Base-by-base conservation (phyloP, 306 rosid species). In the Prinsepia uniflora region DNA sequence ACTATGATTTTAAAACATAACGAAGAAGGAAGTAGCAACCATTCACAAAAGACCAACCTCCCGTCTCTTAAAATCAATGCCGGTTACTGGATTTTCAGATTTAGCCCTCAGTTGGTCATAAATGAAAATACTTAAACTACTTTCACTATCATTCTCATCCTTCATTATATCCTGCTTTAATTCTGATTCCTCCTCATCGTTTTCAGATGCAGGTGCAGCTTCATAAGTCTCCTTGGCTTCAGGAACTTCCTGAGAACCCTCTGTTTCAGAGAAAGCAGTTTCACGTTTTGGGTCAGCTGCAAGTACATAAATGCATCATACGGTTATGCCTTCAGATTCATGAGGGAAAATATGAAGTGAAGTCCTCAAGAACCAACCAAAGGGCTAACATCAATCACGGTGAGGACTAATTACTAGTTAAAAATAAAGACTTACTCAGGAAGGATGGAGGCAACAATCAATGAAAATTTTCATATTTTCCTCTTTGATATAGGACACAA, bases 91-190 rank as follows among this genome's bases (percentile, higher is more conserved):
- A 79, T 85, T 89, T 53, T 83, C 92, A 56, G 99, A 87, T 81
- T 85, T 91, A 55, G 96, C 86, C 76, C 84, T 89, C 72, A 95
- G 84, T 82, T 92, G 96, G 82, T 95, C 96, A 81, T 91, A 95
- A 81, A 81, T 84, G 81, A 87, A 86, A 63, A 81, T 68, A 24
- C 80, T 66, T 40, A 45, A 81, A 84, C 68, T 64, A 71, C 74
- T 72, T 78, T 78, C 87, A 74, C 67, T 50, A 44, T 74, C 86
- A 65, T 66, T 83, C 65, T 76, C 86, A 43, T 75, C 81, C 65
- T 82, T 79, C 68, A 70, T 66, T 48, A 70, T 70, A 71, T 82
- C 91, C 79, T 85, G 91, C 77, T 87, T 90, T 65, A 76, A 75
- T 59, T 84, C 89, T 34, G 86, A 81, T 78, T 77, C 84, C 15